Evolutionary conservation across 2,329 filamentous ascomycete genomes (phyloP), one percentile per base, ranked within the genome.

Genomic region (Hyphodiscus sp.): DNA sequence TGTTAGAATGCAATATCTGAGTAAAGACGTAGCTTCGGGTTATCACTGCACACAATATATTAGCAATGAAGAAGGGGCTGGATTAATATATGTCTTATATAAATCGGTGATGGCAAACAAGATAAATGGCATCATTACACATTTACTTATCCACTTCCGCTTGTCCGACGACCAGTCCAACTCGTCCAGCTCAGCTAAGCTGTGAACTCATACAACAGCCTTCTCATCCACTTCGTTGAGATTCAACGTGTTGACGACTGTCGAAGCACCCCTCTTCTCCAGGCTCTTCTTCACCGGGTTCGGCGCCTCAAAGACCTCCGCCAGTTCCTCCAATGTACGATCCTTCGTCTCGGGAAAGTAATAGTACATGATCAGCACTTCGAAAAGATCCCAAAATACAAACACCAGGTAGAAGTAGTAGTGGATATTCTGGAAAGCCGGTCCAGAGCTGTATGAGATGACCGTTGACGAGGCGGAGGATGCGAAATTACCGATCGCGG

Each of bases 341-440:
- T 76, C 76, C 63, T 80, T 81, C 2, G 79, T 82, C 62, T 81
- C 78, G 0, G 79, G 78, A 6, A 81, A 69, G 53, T 71, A 76
- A 60, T 76, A 75, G 61, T 72, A 79, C 5, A 79, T 73, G 62
- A 76, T 80, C 2, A 73, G 51, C 5, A 52, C 54, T 41, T 71
- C 58, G 23, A 68, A 45, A 9, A 62, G 52, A 55, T 67, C 62
- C 66, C 65, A 68, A 38, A 58, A 58, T 5, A 65, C 65, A 53
- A 66, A 67, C 41, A 72, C 65, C 2, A 63, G 47, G 16, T 65
- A 64, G 30, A 71, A 64, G 56, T 72, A 72, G 49, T 68, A 72
- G 6, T 61, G 61, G n/a, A 73, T 64, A 16, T 65, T 63, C 20
- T 63, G 47, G 33, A 72, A 68, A 1, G 66, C 68, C n/a, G 70